A percentile compares a stretch with the other conserved stretches of the same genome.
These are phyloP conservation scores for Gentiana macrophylla DNA, from an alignment of 257 asterid genomes.

Conservation along the genomic window DNA sequence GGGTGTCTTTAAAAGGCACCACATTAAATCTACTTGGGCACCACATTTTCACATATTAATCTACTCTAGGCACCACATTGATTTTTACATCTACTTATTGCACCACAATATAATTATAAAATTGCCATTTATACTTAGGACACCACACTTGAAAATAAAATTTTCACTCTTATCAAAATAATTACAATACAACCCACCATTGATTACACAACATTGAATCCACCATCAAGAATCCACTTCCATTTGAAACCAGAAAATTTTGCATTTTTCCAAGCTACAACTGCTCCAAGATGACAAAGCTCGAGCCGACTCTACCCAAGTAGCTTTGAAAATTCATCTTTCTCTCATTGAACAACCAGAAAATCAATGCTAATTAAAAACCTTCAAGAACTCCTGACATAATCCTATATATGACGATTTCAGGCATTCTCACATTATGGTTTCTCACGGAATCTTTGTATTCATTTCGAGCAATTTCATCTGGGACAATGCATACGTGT, in stretches of 20 bases:
- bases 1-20: no score
- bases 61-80: no score
- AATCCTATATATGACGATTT: constrained; percentile 23
- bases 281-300: constrained; percentile 25
- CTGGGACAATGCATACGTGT: constrained; percentile 21
- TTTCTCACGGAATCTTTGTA: constrained; percentile 17
- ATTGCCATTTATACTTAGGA: no score
- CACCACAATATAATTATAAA: no score
- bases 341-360: constrained; percentile 18
- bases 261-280: constrained; percentile 17
- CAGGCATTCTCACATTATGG: constrained; percentile 11
- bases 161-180: no score
- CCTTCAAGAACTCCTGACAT: constrained; percentile 17
- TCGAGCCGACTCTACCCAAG: constrained; percentile 8
- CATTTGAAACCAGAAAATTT: constrained; percentile 13
- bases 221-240: constrained; percentile 9
- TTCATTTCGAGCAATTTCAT: constrained; percentile 16
- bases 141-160: no score
- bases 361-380: constrained; percentile 21
- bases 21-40: no score
- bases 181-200: no score
- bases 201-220: constrained; percentile 14
- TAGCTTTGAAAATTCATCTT: constrained; percentile 11
- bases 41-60: no score
- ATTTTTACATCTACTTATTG: no score